Percentiles rank a stretch among this genome's conserved stretches.
Conservation (phyloP, 2,329 filamentous ascomycete species). For the Paraphaeosphaeria minitans region DNA sequence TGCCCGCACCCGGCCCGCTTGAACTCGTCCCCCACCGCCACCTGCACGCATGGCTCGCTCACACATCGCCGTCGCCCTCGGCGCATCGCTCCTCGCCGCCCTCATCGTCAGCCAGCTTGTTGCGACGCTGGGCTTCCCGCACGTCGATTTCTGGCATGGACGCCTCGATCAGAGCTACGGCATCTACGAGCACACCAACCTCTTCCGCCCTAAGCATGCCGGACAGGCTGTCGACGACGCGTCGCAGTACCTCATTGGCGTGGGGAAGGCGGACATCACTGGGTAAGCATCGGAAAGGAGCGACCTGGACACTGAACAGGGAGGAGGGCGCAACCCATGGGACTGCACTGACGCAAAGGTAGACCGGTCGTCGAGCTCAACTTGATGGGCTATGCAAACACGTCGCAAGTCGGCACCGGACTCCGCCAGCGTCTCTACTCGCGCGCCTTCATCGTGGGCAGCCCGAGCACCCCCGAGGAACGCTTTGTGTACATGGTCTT, state of each 20-base stretch:
- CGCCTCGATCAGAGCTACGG: conserved; percentile 29
- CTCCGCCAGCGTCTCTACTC: conserved; percentile 87
- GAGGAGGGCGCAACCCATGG: too few species aligned
- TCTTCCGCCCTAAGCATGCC: conserved; percentile 36
- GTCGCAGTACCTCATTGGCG: conserved; percentile 66
- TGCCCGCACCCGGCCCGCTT: conserved; percentile 19
- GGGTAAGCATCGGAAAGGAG: conserved; percentile 55
- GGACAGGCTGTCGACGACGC: conserved; percentile 41
- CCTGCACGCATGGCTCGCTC: conserved; percentile 46
- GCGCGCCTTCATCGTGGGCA: conserved; percentile 84
- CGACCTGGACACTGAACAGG: background rate
- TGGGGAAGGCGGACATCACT: conserved; percentile 75
- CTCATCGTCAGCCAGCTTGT: conserved; percentile 45
- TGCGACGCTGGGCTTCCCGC: conserved; percentile 40
- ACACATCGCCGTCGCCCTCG: conserved; percentile 45
- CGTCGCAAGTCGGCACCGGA: conserved; percentile 80
- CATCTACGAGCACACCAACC: conserved; percentile 29
- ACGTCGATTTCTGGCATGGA: conserved; percentile 45
- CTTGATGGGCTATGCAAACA: conserved; percentile 88
- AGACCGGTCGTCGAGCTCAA: conserved; percentile 88
- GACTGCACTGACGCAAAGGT: conserved; percentile 17
- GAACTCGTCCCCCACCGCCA: conserved; percentile 17
- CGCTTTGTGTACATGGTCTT: conserved; percentile 87
- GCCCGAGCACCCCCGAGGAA: conserved; percentile 67
- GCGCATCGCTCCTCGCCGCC: conserved; percentile 40